These are phyloP conservation scores for Calocybe indica DNA, from an alignment of 768 basidiomycete genomes.

Conservation along the genomic window DNA sequence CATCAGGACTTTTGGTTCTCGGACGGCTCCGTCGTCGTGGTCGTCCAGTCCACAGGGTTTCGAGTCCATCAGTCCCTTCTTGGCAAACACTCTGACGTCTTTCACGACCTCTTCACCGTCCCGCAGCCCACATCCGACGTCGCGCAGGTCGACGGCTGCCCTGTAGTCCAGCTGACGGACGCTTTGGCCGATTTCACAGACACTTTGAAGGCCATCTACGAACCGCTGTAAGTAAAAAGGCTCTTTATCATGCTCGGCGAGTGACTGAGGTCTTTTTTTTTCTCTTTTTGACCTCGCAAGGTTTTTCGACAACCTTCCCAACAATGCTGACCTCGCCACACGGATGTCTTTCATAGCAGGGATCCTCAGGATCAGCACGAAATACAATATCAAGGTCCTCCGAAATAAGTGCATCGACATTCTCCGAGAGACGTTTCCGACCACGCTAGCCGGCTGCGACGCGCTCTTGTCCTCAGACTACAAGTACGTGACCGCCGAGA, in stretches of 20 bases:
- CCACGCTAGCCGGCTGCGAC: slow-evolving; percentile 32
- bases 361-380: slow-evolving; percentile 36
- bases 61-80: slow-evolving; percentile 33
- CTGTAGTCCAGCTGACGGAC: slow-evolving; percentile 25
- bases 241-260: too few relatives aligned
- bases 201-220: slow-evolving; percentile 29
- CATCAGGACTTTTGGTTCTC: slow-evolving; percentile 27
- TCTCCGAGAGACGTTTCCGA: slow-evolving; percentile 35
- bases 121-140: slow-evolving; percentile 25
- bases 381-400: slow-evolving; percentile 32
- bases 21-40: slow-evolving; percentile 33
- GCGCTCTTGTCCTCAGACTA: slow-evolving; percentile 28
- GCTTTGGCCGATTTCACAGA: slow-evolving; percentile 29
- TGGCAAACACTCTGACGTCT: slow-evolving; percentile 33
- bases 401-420: slow-evolving; percentile 33
- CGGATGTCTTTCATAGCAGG: slow-evolving; percentile 36
- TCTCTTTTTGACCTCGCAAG: slow-evolving; percentile 15
- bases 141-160: slow-evolving; percentile 30
- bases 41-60: slow-evolving; percentile 25
- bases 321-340: slow-evolving; percentile 23
- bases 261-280: too few relatives aligned
- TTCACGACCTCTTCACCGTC: slow-evolving; percentile 28
- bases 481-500: slow-evolving; percentile 28
- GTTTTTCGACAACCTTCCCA: slow-evolving; percentile 30
- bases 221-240: slow-evolving; percentile 25